Evolutionary conservation across 169 alveolate genomes (phyloP).

Genomic region (Perkinsus olseni): DNA sequence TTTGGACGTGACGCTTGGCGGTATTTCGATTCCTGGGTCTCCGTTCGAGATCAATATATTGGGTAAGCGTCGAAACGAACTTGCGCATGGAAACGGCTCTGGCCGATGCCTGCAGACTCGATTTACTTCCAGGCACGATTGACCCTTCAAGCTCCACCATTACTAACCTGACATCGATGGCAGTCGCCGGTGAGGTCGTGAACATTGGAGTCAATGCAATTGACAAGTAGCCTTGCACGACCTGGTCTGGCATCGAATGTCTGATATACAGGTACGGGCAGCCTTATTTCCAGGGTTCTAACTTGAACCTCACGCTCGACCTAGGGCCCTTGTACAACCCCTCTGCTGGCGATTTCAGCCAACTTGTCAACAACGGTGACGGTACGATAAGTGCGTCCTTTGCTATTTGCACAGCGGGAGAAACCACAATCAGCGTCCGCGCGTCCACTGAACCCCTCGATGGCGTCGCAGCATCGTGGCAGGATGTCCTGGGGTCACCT

Average conservation of each 20-base stretch:
- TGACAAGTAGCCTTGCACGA: neutral
- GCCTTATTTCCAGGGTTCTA: neutral
- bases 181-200: neutral
- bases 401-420: neutral
- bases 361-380: neutral
- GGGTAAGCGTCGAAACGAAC: neutral
- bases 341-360: neutral
- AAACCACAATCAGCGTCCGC: neutral
- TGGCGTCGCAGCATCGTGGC: neutral
- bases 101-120: no score
- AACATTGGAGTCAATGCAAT: neutral
- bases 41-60: neutral
- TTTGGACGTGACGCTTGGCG: neutral
- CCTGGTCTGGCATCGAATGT: neutral
- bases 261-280: neutral
- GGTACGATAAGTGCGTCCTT: neutral
- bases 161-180: neutral
- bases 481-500: neutral
- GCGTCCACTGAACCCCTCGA: neutral
- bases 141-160: neutral
- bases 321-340: neutral
- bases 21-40: neutral
- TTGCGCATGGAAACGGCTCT: neutral
- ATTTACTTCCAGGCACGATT: neutral
- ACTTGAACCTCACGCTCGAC: neutral